Evolutionary conservation across 179 eudicot species (phyloP).

Genomic region (Silene vulgaris): DNA sequence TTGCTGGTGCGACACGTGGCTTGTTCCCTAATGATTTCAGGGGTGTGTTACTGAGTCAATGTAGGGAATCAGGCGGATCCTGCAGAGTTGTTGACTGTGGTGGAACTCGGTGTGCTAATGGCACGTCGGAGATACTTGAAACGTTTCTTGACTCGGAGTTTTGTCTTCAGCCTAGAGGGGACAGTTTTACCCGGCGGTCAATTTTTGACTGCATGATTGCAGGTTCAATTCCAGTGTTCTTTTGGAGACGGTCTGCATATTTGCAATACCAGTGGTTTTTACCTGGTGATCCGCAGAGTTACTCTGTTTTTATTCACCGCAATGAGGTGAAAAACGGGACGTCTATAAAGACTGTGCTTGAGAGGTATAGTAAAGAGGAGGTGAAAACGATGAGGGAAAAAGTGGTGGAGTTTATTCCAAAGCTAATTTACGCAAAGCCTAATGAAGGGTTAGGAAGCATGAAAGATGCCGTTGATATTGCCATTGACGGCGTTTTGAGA

Average conservation of each 20-base stretch:
- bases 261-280: conserved; percentile 77
- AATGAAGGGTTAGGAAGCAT: conserved; percentile 43
- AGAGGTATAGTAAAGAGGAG: conserved; percentile 42
- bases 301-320: conserved; percentile 84
- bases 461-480: conserved; percentile 72
- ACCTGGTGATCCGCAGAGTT: conserved; percentile 66
- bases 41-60: conserved; percentile 53
- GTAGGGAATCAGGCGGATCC: conserved; percentile 36
- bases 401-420: conserved; percentile 71
- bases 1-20: conserved; percentile 86
- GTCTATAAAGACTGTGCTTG: conserved; percentile 47
- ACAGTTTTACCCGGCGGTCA: conserved; percentile 82
- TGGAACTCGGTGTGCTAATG: conserved; percentile 55
- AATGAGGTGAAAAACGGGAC: conserved; percentile 65
- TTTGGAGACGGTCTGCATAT: conserved; percentile 83
- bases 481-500: conserved; percentile 61
- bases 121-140: conserved; percentile 54
- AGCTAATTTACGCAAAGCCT: conserved; percentile 51
- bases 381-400: conserved; percentile 69
- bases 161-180: conserved; percentile 85
- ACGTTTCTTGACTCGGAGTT: conserved; percentile 72
- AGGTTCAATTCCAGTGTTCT: conserved; percentile 86
- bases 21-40: conserved; percentile 57
- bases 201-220: conserved; percentile 89
- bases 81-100: conserved; percentile 72